Conservation (phyloP, 1,284 basidiomycete genomes). For the Testicularia cyperi region DNA sequence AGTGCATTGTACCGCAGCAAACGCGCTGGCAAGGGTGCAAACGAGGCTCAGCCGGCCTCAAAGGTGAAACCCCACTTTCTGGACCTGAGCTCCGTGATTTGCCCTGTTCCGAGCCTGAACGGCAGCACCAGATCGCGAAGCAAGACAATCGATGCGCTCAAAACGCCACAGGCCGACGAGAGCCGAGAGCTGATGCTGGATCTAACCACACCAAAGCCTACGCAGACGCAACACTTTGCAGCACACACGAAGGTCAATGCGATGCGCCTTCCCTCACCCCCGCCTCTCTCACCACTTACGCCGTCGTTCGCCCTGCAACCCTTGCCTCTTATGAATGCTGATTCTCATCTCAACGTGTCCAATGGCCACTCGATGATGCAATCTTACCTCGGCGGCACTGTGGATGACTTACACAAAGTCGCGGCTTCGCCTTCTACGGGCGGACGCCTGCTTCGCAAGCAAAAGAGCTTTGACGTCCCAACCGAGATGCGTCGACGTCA, state of each 20-base stretch:
- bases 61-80: slow-evolving; percentile 34
- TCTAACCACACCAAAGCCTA: slow-evolving; percentile 25
- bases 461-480: slow-evolving; percentile 38
- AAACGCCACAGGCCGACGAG: slow-evolving; percentile 26
- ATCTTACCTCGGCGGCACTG: no score
- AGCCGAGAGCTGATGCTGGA: slow-evolving; percentile 19
- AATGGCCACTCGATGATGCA: no score
- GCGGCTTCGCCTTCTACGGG: background rate
- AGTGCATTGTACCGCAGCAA: slow-evolving; percentile 18
- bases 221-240: slow-evolving; percentile 26
- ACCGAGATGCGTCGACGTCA: slow-evolving; percentile 33
- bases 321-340: no score
- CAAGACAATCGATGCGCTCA: no score
- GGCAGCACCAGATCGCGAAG: no score
- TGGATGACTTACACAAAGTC: background rate
- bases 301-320: slow-evolving; percentile 23
- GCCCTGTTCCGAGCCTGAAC: slow-evolving; percentile 10
- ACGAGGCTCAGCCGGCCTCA: background rate
- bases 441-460: slow-evolving; percentile 32
- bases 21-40: slow-evolving; percentile 1
- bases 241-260: background rate
- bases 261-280: slow-evolving; percentile 25
- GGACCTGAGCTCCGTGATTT: slow-evolving; percentile 38
- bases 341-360: no score
- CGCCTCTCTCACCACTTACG: slow-evolving; percentile 24